Evolutionary conservation across 805 yeast species (phyloP), one percentile per base, ranked within the genome.

Genomic region (Candida peoriensis): DNA sequence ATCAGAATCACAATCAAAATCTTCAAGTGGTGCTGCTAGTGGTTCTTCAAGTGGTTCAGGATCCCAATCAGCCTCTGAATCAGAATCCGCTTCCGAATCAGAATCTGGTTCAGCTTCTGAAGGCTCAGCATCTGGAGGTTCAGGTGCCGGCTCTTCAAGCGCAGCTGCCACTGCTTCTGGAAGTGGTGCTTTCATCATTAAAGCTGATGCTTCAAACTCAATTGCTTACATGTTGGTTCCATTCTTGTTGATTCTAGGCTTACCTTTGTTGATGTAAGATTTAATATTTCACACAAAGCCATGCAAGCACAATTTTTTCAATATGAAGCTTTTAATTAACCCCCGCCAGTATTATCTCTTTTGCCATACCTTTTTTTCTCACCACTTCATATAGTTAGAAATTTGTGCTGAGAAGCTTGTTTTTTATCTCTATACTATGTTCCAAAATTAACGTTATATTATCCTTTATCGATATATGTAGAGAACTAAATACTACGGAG

Each of bases 191-290:
- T 22, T 15, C 26, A 36, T 20, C 10, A 28, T 34, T 16, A 30
- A 33, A 6, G 36, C 41, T 23, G 33, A 42, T 34, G 32, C 35
- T 12, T 29, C 38, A 14, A 39, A 37, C 33, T 47, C 46, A 23
- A 38, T 47, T 17, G 33, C 14, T 15, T 41, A 36, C 23, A 34
- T 34, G 33, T 44, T 44, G 24, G 43, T 46, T 32, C 50, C 54
- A 33, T 28, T 42, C 29, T 38, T 38, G 18, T 20, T 48, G 19
- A 44, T 40, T 16, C 32, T 40, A 14, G 42, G 43, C 27, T 24
- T 46, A 29, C 50, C 52, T 37, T 41, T 45, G 20, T 39, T 46
- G 28, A 39, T 47, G 30, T 46, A 31, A 41, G 35, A 3, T 4
- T n/a, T n/a, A n/a, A n/a, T n/a, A n/a, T n/a, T n/a, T n/a, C n/a